Evolutionary conservation across 148 eudicot species (phyloP), one percentile per base, ranked within the genome.

Genomic region (Nyssa sinensis): DNA sequence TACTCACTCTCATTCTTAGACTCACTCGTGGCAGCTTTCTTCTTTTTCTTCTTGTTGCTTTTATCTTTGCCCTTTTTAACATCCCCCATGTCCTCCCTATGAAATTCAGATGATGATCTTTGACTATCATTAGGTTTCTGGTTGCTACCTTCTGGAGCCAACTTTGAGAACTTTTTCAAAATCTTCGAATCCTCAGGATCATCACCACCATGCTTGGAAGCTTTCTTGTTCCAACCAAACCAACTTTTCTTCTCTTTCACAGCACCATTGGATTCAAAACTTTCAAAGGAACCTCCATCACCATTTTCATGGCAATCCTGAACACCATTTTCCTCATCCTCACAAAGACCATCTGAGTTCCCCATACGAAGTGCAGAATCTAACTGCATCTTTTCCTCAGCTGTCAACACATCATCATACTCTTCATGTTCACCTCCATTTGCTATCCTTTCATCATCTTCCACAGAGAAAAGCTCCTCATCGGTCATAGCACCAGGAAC

Each of bases 401-500:
- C 90, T 25, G 97, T 93, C 78, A 93, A 81, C 75, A 86, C 81
- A 19, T 86, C 96, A 73, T 91, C 92, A 70, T 83, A 91, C 63
- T 89, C 93, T 67, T 87, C 91, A 75, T 87, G 74, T 64, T 85
- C 93, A 63, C 59, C 90, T 25, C 89, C 90, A 77, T 86, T 89
- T 58, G 75, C 92, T 21, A 82, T 59, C 79, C 80, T 86, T 8
- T 87, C 95, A 57, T 86, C 91, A 55, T 83, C 86, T 51, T 87
- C 91, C 21, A 79, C 87, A 14, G 95, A 78, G 79, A 91, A 89
- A 24, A 91, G 91, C 86, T 94, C 97, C 82, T 94, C 97, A 68
- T 94, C 98, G 12, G 95, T 91, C 93, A 91, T 87, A 55, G 97
- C 97, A 77, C 97, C 97, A 32, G 98, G 94, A 64, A 93, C 96